Conservation (phyloP, 495 filamentous ascomycete genomes). For the Neurospora tetraspora region DNA sequence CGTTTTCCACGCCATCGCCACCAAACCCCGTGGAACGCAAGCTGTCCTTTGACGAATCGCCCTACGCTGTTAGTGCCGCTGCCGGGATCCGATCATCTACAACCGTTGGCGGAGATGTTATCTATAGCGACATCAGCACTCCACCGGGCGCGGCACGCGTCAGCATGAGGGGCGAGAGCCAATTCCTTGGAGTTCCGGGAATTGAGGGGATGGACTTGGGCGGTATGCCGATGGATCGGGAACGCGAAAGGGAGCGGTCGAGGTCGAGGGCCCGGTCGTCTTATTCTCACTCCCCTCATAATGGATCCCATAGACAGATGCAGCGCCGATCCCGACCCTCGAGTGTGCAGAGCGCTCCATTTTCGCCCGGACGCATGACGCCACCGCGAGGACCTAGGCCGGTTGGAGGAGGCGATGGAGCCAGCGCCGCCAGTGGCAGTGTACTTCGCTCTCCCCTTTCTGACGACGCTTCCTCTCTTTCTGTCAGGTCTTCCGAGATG, state of each 20-base stretch:
- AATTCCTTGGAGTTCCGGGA: background rate
- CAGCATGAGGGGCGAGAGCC: background rate
- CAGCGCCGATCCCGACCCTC: background rate
- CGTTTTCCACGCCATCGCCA: background rate
- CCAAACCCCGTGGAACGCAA: background rate
- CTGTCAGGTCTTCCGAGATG: background rate
- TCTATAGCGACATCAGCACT: background rate
- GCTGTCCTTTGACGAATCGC: background rate
- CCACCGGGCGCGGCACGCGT: background rate
- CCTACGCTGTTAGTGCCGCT: background rate
- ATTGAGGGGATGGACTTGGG: background rate
- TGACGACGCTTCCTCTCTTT: background rate
- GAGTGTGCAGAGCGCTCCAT: background rate
- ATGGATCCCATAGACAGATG: background rate
- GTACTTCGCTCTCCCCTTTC: background rate
- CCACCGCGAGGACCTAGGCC: background rate
- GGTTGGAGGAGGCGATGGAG: background rate
- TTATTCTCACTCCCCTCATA: background rate
- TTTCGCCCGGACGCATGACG: background rate
- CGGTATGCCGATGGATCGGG: background rate
- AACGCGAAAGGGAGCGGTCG: background rate
- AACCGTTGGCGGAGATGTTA: background rate
- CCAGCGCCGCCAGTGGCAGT: background rate
- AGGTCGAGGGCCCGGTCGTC: background rate
- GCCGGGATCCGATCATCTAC: background rate